Evolutionary conservation across 345 rosid species (phyloP), one percentile per base, ranked within the genome.

Genomic region (Hibiscus syriacus): DNA sequence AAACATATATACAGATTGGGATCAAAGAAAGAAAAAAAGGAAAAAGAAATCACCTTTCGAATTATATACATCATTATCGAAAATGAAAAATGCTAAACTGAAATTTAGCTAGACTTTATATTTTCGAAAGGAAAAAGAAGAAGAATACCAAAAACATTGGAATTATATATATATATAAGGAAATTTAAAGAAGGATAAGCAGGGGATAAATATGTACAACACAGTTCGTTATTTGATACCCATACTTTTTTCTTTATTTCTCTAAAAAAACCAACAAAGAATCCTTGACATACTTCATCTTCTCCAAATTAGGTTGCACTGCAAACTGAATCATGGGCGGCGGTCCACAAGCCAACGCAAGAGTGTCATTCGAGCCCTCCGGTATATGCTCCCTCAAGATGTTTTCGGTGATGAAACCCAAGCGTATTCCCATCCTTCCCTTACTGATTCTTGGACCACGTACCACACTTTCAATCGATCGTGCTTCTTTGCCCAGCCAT

Each of bases 271-370:
- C 69, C 59, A 93, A 76, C 73, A 90, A 72, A 16, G 90, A 85
- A 66, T 82, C 76, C 82, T 89, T 85, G 68, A 79, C 62, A 64
- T 87, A 90, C 5, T 86, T 87, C 96, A 90, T 81, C 82, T 93
- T 93, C 84, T 90, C 98, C 76, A 93, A 72, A 80, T 86, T 87
- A 0, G 98, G 98, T 76, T 89, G 94, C 79, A 90, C 92, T 0
- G 96, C 91, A 11, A 86, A 93, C 71, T 93, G 91, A 67, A 93
- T 89, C 98, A 93, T 93, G 9, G 96, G 94, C 2, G 98, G 98
- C 1, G 98, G 97, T 13, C 98, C 98, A 9, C 97, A 93, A 0
- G 90, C 87, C 69, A 93, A 77, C 0, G 97, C 97, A 7, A 90
- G 76, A 2, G 84, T 57, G 0, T 85, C 91, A 0, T 71, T 72